Conservation (phyloP, 331 rosid species). For the Pyracantha coccinea region DNA sequence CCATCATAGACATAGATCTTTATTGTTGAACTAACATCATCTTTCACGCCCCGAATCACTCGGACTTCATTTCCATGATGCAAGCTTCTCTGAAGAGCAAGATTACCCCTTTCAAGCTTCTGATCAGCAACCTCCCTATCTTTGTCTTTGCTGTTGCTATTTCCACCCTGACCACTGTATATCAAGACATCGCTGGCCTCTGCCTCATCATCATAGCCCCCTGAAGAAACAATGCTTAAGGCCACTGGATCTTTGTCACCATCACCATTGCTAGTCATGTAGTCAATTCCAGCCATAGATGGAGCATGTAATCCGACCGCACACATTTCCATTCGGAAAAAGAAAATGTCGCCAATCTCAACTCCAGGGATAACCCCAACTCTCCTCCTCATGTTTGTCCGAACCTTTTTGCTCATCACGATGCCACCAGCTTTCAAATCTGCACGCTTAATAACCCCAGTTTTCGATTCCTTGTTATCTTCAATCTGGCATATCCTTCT, state of each 20-base stretch:
- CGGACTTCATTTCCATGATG: constrained; percentile 39
- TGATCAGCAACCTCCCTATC: constrained; percentile 46
- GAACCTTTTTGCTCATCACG: constrained; percentile 35
- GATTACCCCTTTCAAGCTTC: constrained; percentile 73
- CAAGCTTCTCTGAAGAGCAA: constrained; percentile 51
- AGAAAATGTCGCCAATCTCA: constrained; percentile 62
- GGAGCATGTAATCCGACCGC: constrained; percentile 58
- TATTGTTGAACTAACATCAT: constrained; percentile 14
- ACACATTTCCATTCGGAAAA: constrained; percentile 48
- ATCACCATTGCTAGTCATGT: constrained; percentile 25
- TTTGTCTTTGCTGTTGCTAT: constrained; percentile 26
- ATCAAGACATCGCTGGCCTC: constrained; percentile 44
- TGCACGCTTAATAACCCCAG: constrained; percentile 26
- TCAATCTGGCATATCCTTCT: constrained; percentile 58
- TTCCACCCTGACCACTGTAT: constrained; percentile 67
- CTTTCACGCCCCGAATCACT: constrained; percentile 58
- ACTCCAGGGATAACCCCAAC: constrained; percentile 50
- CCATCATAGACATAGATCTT: constrained; percentile 69
- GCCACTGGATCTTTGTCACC: constrained; percentile 44
- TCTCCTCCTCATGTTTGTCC: constrained; percentile 45
- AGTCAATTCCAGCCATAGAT: constrained; percentile 66
- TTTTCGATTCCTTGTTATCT: constrained; percentile 32
- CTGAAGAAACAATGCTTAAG: constrained; percentile 57
- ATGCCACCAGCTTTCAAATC: constrained; percentile 49
- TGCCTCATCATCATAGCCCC: constrained; percentile 44